phyloP scores from a whole-genome alignment of 1,284 basidiomycete species.

The Grifola frondosa region DNA sequence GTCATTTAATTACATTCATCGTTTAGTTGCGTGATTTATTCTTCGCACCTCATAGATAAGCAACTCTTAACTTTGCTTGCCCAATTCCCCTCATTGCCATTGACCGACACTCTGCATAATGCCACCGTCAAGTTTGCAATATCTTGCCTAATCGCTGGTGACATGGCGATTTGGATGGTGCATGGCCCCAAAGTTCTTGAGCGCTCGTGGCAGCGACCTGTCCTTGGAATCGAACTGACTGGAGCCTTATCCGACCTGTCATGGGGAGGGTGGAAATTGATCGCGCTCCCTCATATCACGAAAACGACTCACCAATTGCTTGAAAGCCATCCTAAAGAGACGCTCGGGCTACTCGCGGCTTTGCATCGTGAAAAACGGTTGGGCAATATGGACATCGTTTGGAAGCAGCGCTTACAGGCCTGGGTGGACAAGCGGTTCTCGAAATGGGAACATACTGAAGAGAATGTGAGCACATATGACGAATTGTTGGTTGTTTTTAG shows the following conservation, averaged over 20 bases:
- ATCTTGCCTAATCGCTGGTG: conserved; percentile 55
- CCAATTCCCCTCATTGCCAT: conserved; percentile 40
- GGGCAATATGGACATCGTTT: conserved; percentile 53
- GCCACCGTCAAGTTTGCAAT: conserved; percentile 50
- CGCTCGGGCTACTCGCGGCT: conserved; percentile 51
- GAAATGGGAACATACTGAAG: conserved; percentile 36
- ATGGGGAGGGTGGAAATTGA: conserved; percentile 74
- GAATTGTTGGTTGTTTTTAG: background rate
- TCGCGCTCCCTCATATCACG: conserved; percentile 57
- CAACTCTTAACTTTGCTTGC: conserved; percentile 50
- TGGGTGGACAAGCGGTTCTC: conserved; percentile 41
- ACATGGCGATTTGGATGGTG: conserved; percentile 64
- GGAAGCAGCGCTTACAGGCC: conserved; percentile 50
- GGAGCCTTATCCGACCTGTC: conserved; percentile 58
- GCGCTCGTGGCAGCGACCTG: conserved; percentile 38
- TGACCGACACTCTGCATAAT: conserved; percentile 36
- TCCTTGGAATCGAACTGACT: conserved; percentile 53
- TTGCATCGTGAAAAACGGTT: conserved; percentile 50
- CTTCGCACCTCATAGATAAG: conserved; percentile 38
- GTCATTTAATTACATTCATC: conserved; percentile 20
- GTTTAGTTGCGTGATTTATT: background rate
- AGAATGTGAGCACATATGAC: conserved; percentile 26
- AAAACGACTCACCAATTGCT: conserved; percentile 50
- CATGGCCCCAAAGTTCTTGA: conserved; percentile 61
- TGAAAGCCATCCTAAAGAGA: conserved; percentile 37